Evolutionary conservation across 1,284 basidiomycete species (phyloP), one percentile per base, ranked within the genome.

Genomic region (Erythrobasidium hasegawianum): DNA sequence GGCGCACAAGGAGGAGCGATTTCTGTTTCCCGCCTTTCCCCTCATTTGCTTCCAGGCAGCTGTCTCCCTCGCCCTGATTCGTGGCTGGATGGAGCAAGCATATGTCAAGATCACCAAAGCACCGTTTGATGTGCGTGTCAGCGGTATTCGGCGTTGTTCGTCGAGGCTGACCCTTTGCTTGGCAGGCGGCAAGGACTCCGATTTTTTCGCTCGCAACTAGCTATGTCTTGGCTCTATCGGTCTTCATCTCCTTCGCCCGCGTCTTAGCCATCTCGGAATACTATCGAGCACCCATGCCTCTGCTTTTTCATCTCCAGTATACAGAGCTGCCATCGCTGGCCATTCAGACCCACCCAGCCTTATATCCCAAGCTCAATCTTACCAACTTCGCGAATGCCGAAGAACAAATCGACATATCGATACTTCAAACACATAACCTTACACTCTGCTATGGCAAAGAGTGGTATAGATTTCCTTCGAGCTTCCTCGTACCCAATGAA

Each of bases 1-100:
- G 78, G 79, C 87, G 4, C 96, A 98, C 80, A 98, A 98, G 80
- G 96, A 99, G 78, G 96, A 98, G 77, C 83, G 96, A 24, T 98
- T 99, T 81, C 89, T 98, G 86, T 98, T 87, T 78, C 95, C 96
- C 0, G 87, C 86, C 1, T 98, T 97, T 78, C 87, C 92, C 0
- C 79, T 97, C 50, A 79, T 98, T 58, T 91, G 90, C 76, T 90
- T 98, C 79, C 97, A 97, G 77, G 95, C 92, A 0, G 91, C 91
- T 2, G 86, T 94, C 26, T 81, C 86, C 33, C 72, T 96, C 27
- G 94, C 88, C 79, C 81, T 97, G 38, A 73, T 88, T 14, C 83
- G 90, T 69, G 90, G 90, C 16, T 93, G 88, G 89, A 76, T 89
- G 70, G 92, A 96, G 80, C 81, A 80, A n/a, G 77, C 80, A 1